These are phyloP conservation scores for Myrmaecium sp. DNA, from an alignment of 2,329 filamentous ascomycete genomes.

Conservation along the genomic window DNA sequence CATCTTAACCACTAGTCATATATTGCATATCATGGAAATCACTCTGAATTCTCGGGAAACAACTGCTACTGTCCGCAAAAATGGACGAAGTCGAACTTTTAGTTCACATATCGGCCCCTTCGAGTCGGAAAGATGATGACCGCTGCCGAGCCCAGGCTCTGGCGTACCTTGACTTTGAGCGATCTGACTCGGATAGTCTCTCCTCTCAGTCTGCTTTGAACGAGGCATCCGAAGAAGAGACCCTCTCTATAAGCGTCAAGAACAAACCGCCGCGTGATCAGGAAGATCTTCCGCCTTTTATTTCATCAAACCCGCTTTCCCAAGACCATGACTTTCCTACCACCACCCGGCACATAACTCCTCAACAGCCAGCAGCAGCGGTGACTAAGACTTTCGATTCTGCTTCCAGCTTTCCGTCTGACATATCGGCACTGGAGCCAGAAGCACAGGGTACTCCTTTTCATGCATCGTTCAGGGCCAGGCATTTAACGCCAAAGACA, in stretches of 20 bases:
- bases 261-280: neutral
- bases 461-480: neutral
- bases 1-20: no score
- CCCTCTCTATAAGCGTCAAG: slow-evolving; percentile 1
- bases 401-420: slow-evolving; percentile 18
- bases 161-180: slow-evolving; percentile 23
- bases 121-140: slow-evolving; percentile 24
- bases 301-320: neutral
- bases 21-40: no score
- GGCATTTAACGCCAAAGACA: slow-evolving; percentile 4
- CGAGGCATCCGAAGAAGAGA: slow-evolving; percentile 2
- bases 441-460: neutral
- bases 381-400: slow-evolving; percentile 11
- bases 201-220: no score
- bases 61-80: neutral
- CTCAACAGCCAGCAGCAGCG: slow-evolving; percentile 5
- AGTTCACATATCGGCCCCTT: slow-evolving; percentile 28
- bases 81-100: slow-evolving; percentile 25
- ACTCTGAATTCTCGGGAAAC: neutral
- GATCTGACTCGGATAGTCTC: slow-evolving; percentile 1
- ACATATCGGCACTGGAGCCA: slow-evolving; percentile 5
- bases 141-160: slow-evolving; percentile 21
- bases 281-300: neutral
- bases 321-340: neutral
- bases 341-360: neutral